phyloP scores from a whole-genome alignment of 2,329 filamentous ascomycete species.

The Triangularia setosa region DNA sequence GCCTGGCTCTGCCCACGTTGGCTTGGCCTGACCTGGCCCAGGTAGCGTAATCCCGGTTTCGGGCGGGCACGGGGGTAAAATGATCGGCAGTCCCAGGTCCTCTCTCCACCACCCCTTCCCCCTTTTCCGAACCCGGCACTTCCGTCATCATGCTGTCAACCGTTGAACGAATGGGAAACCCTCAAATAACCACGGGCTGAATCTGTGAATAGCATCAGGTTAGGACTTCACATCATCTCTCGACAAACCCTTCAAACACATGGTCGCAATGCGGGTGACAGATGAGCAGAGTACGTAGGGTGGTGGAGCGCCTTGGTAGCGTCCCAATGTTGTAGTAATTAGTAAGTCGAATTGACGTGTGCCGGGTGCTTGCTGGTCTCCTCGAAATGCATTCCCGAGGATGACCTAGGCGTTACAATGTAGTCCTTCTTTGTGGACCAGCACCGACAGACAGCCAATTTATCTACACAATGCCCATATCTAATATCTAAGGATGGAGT shows the following conservation, averaged over 20 bases:
- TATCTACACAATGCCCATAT: constrained; percentile 30
- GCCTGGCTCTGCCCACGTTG: constrained; percentile 5
- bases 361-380: constrained; percentile 7
- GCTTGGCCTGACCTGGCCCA: constrained; percentile 14
- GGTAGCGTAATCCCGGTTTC: constrained; percentile 22
- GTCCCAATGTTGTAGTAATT: constrained; percentile 8
- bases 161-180: constrained; percentile 38
- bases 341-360: constrained; percentile 6
- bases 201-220: constrained; percentile 13
- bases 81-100: constrained; percentile 16
- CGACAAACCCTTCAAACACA: constrained; percentile 7
- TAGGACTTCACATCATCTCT: neutral
- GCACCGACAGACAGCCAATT: constrained; percentile 15
- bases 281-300: neutral
- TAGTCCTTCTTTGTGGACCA: constrained; percentile 4
- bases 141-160: constrained; percentile 8
- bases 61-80: constrained; percentile 11
- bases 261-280: constrained; percentile 4
- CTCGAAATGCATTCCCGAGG: constrained; percentile 1
- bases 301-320: constrained; percentile 4
- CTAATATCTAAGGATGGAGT: constrained; percentile 28
- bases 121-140: constrained; percentile 1
- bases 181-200: constrained; percentile 37
- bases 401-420: constrained; percentile 8
- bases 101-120: constrained; percentile 3